These are phyloP conservation scores for Knoxia roxburghii DNA, from an alignment of 257 asterid genomes.

Conservation along the genomic window DNA sequence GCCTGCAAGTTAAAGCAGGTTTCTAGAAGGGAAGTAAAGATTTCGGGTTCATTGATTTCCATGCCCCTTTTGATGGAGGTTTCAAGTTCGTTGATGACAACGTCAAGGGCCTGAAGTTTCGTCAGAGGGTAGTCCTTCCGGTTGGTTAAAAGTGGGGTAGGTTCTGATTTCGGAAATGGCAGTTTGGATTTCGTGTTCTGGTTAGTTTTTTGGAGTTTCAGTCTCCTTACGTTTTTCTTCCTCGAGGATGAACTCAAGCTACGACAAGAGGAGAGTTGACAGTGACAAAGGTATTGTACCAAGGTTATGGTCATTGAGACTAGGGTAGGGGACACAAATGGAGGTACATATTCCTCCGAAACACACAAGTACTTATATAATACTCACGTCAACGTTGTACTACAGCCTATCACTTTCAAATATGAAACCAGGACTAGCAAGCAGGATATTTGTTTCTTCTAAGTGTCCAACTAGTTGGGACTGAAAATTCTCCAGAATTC, in stretches of 20 bases:
- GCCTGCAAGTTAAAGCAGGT: conserved; percentile 61
- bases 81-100: conserved; percentile 44
- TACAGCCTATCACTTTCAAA: too few species aligned
- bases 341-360: background rate
- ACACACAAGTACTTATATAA: too few species aligned
- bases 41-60: conserved; percentile 47
- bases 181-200: conserved; percentile 23
- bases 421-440: too few species aligned
- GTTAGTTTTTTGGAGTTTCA: conserved; percentile 10
- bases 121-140: conserved; percentile 36
- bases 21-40: conserved; percentile 72
- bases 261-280: background rate
- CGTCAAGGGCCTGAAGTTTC: conserved; percentile 59
- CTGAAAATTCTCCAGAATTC: too few species aligned
- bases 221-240: conserved; percentile 28
- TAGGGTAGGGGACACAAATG: background rate
- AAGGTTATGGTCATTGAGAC: conserved; percentile 3
- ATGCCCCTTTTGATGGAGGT: conserved; percentile 49
- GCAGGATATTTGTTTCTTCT: too few species aligned
- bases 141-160: conserved; percentile 45
- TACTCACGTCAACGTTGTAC: too few species aligned
- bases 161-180: conserved; percentile 43
- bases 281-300: background rate
- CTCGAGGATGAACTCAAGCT: background rate
- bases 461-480: too few species aligned